These are phyloP conservation scores for Fragaria ananassa DNA, from an alignment of 306 rosid genomes.

Conservation along the genomic window DNA sequence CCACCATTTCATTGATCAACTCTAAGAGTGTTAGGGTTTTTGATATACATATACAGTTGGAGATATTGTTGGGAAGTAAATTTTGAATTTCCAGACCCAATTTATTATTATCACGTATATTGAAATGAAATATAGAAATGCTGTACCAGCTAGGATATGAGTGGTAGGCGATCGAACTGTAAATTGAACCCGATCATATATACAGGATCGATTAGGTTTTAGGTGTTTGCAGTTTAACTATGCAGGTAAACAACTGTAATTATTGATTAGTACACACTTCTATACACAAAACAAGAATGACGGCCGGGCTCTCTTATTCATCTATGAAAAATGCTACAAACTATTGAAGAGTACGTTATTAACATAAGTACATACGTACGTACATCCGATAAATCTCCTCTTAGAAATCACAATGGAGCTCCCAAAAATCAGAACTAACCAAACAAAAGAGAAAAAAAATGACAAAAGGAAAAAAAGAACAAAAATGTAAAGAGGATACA, in stretches of 20 bases:
- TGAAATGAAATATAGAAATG: not conserved
- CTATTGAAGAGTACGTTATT: conserved; percentile 10
- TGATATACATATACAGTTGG: not conserved
- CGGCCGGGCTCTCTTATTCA: not conserved
- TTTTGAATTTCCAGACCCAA: not conserved
- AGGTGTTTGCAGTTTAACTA: not conserved
- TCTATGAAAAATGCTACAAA: conserved; percentile 32
- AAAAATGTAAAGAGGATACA: conserved; percentile 12
- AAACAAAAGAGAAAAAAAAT: not conserved
- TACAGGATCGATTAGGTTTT: not conserved
- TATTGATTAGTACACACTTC: not conserved
- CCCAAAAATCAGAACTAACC: conserved; percentile 25
- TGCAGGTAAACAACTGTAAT: not conserved
- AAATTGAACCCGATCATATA: not conserved
- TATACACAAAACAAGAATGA: not conserved
- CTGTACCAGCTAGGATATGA: not conserved
- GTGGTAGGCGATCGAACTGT: not conserved
- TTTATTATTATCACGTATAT: not conserved
- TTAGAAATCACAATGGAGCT: conserved; percentile 32
- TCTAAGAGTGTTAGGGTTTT: not conserved
- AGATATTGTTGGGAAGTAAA: not conserved
- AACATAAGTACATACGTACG: not conserved
- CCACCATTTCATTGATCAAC: not conserved
- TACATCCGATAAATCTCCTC: conserved; percentile 20
- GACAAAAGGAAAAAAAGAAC: not conserved